Conservation (phyloP, 352 stramenopile genomes). For the Peronospora destructor region DNA sequence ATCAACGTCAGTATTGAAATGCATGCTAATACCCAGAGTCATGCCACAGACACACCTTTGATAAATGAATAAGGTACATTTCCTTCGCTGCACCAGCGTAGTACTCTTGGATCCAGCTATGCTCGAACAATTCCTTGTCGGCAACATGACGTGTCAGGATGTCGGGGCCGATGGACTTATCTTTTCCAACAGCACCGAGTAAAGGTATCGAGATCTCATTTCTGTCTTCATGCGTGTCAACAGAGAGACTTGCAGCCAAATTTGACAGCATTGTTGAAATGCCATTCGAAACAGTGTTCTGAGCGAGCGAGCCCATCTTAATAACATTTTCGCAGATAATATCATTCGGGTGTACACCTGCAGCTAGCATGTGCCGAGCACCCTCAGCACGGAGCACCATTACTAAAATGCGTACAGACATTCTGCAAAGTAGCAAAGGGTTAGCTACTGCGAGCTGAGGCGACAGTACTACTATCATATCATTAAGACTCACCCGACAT, state of each 20-base stretch:
- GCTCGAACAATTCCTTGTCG: constrained; percentile 13
- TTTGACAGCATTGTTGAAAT: constrained; percentile 84
- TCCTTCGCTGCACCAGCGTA: constrained; percentile 73
- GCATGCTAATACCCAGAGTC: background rate
- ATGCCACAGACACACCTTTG: constrained; percentile 33
- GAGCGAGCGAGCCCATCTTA: constrained; percentile 82
- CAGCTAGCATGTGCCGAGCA: constrained; percentile 69
- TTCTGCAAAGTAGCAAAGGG: constrained; percentile 22
- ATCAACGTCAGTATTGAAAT: background rate
- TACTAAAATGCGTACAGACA: constrained; percentile 57
- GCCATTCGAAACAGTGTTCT: constrained; percentile 64
- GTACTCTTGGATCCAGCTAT: constrained; percentile 66
- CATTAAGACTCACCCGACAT: constrained; percentile 43
- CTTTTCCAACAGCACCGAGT: constrained; percentile 22
- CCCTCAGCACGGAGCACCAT: constrained; percentile 75
- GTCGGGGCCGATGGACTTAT: constrained; percentile 23
- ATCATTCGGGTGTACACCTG: constrained; percentile 66
- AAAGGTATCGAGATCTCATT: constrained; percentile 8
- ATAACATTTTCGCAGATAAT: constrained; percentile 86
- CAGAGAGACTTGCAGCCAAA: constrained; percentile 66
- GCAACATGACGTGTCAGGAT: constrained; percentile 16
- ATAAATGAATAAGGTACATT: constrained; percentile 80
- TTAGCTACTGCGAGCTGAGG: background rate
- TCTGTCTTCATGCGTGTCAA: constrained; percentile 31
- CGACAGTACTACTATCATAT: background rate